Conservation (phyloP, 805 yeast species). For the Yarrowia sp. region DNA sequence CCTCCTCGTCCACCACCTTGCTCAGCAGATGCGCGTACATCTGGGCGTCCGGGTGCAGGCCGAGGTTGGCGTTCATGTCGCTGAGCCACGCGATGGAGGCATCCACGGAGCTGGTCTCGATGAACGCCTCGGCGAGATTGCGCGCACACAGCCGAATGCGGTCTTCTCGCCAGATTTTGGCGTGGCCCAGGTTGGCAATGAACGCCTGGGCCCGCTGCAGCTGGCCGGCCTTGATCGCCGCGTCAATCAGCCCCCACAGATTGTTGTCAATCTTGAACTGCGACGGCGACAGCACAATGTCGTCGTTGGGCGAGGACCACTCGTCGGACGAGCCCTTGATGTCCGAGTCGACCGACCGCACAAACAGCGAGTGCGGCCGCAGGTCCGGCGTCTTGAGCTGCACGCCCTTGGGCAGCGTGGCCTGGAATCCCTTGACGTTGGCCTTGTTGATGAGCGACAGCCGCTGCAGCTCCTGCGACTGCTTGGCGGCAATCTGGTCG, state of each 20-base stretch:
- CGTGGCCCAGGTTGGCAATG: slow-evolving; percentile 23
- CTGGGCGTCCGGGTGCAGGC: not conserved
- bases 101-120: slow-evolving; percentile 8
- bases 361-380: not conserved
- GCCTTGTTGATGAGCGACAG: not conserved
- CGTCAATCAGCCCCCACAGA: slow-evolving; percentile 37
- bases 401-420: not conserved
- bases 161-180: slow-evolving; percentile 16
- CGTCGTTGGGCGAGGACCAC: slow-evolving; percentile 29
- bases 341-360: slow-evolving; percentile 1
- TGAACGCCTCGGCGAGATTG: not conserved
- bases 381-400: not conserved
- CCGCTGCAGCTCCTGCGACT: not conserved
- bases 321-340: not conserved
- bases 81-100: slow-evolving; percentile 7
- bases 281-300: not conserved
- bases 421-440: slow-evolving; percentile 12
- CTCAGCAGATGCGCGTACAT: slow-evolving; percentile 23
- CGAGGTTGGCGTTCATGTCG: slow-evolving; percentile 2
- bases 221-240: slow-evolving; percentile 28
- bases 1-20: not conserved
- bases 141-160: slow-evolving; percentile 1
- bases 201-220: slow-evolving; percentile 22
- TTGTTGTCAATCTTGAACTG: slow-evolving; percentile 22
- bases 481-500: too few species aligned